Conservation (phyloP, 1,139 yeast species). For the Blastobotrys ciferrii region DNA sequence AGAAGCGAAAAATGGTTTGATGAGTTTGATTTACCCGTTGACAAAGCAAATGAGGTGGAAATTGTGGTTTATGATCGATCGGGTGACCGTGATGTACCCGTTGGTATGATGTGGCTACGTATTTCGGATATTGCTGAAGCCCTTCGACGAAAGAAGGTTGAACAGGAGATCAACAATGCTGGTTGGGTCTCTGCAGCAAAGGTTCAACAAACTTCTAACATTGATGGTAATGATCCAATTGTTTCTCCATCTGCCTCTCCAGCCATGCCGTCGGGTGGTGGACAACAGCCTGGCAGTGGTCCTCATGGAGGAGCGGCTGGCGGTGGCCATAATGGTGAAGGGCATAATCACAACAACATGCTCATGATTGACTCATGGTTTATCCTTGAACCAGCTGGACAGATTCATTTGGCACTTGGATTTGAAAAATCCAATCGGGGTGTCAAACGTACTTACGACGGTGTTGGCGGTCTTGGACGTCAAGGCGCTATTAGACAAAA, state of each 20-base stretch:
- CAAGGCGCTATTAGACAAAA: conserved; percentile 97
- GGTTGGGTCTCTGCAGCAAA: conserved; percentile 83
- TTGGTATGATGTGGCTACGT: conserved; percentile 90
- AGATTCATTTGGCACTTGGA: conserved; percentile 70
- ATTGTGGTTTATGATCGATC: conserved; percentile 76
- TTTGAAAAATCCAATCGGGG: conserved; percentile 67
- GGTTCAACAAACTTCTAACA: conserved; percentile 36
- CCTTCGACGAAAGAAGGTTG: conserved; percentile 84
- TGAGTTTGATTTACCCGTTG: conserved; percentile 74
- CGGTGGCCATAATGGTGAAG: conserved; percentile 5
- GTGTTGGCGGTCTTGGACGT: conserved; percentile 82
- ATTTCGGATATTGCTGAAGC: conserved; percentile 92
- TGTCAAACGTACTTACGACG: conserved; percentile 44
- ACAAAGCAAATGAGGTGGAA: conserved; percentile 88
- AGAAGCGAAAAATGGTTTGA: conserved; percentile 85
- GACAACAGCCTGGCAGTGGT: background rate
- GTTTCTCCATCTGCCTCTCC: background rate
- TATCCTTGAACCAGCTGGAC: conserved; percentile 91
- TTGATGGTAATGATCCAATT: conserved; percentile 3
- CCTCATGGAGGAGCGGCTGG: background rate
- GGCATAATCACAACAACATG: conserved; percentile 3
- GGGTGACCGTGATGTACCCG: conserved; percentile 63
- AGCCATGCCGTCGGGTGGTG: background rate
- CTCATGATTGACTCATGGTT: conserved; percentile 72
- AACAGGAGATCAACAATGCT: conserved; percentile 63